Percentiles rank a stretch among this genome's conserved stretches.
Conservation (phyloP, 495 filamentous ascomycete species). For the Penicillium longicatenatum region DNA sequence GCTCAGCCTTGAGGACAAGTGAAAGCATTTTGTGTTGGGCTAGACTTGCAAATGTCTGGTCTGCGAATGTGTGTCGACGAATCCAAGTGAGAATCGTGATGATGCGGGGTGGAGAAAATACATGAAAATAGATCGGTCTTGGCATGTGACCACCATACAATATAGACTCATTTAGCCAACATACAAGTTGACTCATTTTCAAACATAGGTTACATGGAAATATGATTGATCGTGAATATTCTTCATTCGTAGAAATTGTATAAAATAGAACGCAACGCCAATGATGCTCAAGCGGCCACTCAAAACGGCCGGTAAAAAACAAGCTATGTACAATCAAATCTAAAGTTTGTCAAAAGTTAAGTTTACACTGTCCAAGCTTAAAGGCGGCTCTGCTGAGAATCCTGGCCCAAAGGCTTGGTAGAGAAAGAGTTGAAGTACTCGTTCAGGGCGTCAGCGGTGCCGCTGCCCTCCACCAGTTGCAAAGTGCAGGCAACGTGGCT, state of each 20-base stretch:
- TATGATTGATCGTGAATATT: not conserved
- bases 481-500: constrained; percentile 81
- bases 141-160: constrained; percentile 27
- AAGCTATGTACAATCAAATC: constrained; percentile 27
- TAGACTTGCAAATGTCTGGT: constrained; percentile 15
- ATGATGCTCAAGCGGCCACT: constrained; percentile 35
- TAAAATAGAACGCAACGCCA: constrained; percentile 32
- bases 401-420: constrained; percentile 44
- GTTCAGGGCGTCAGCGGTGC: constrained; percentile 80
- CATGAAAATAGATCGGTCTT: constrained; percentile 25
- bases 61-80: constrained; percentile 5
- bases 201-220: no score
- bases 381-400: constrained; percentile 42
- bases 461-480: constrained; percentile 69
- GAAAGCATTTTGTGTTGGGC: constrained; percentile 65
- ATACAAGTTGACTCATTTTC: no score
- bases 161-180: no score
- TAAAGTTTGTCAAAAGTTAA: constrained; percentile 17
- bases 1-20: constrained; percentile 75
- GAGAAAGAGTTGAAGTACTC: constrained; percentile 75
- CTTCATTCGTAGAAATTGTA: constrained; percentile 17
- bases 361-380: constrained; percentile 25
- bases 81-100: constrained; percentile 13
- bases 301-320: constrained; percentile 22
- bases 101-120: constrained; percentile 36